These are phyloP conservation scores for Colletotrichum chrysophilum DNA, from an alignment of 2,329 filamentous ascomycete genomes.

Conservation along the genomic window DNA sequence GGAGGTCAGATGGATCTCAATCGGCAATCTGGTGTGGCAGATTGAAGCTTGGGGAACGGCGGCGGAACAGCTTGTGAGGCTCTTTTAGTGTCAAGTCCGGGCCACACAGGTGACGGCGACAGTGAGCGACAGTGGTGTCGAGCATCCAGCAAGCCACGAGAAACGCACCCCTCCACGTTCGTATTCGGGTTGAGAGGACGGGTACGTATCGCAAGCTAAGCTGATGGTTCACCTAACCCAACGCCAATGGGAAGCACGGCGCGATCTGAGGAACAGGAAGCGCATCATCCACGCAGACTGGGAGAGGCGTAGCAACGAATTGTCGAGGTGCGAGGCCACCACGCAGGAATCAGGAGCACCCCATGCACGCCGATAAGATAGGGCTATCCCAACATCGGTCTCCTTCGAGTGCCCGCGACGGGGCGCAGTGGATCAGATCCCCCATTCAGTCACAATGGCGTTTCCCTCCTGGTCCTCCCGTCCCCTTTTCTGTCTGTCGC, in stretches of 20 bases:
- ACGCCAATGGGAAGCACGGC: not conserved
- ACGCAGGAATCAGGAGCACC: not conserved
- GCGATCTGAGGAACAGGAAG: not conserved
- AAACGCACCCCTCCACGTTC: conserved; percentile 8
- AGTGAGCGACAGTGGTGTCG: not conserved
- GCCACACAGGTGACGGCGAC: not conserved
- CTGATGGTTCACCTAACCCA: not conserved
- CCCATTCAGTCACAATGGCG: not conserved
- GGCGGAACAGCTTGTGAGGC: not conserved
- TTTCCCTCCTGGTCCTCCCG: not conserved
- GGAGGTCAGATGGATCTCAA: conserved; percentile 13
- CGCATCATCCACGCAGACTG: not conserved
- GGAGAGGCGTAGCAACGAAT: not conserved
- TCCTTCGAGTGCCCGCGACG: not conserved
- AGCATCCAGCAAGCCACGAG: not conserved
- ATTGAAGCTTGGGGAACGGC: not conserved
- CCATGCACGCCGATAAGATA: conserved; percentile 9
- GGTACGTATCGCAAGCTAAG: not conserved
- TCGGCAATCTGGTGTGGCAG: conserved; percentile 14
- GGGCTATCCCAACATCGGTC: not conserved
- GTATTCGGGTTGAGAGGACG: conserved; percentile 13
- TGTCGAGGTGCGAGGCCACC: not conserved
- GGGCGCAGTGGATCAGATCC: not conserved
- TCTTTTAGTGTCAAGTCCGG: not conserved
- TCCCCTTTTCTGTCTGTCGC: not conserved